A percentile compares a stretch with the other conserved stretches of the same genome.
Evolutionary conservation across 331 rosid species (phyloP).

Genomic region (Dryas integrifolia): DNA sequence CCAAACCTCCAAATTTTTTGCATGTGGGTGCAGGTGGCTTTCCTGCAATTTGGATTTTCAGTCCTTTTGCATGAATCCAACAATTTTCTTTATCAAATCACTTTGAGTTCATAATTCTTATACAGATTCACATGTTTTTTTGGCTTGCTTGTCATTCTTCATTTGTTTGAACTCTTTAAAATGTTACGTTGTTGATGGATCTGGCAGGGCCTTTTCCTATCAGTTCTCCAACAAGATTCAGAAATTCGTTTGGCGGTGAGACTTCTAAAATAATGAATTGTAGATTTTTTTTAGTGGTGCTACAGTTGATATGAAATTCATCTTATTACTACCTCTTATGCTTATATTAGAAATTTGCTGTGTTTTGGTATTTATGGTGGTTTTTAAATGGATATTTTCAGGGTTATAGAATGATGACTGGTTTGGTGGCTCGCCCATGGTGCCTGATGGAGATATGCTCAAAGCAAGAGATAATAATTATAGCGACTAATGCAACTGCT

Average conservation of each 20-base stretch:
- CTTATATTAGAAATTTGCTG: not conserved
- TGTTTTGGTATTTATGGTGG: slow-evolving; percentile 13
- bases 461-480: slow-evolving; percentile 65
- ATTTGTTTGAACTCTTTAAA: not conserved
- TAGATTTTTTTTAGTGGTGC: not conserved
- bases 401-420: slow-evolving; percentile 75
- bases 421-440: slow-evolving; percentile 81
- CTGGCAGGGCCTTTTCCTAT: slow-evolving; percentile 79
- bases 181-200: slow-evolving; percentile 25
- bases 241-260: slow-evolving; percentile 86
- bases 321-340: not conserved
- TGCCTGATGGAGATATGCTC: slow-evolving; percentile 88
- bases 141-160: slow-evolving; percentile 16
- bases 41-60: slow-evolving; percentile 2
- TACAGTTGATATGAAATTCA: not conserved
- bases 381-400: slow-evolving; percentile 35
- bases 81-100: not conserved
- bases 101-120: not conserved
- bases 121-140: not conserved
- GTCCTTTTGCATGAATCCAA: not conserved
- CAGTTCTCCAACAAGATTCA: slow-evolving; percentile 71
- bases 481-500: slow-evolving; percentile 49
- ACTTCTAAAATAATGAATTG: slow-evolving; percentile 13
- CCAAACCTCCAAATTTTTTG: not conserved
- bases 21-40: slow-evolving; percentile 2